A percentile compares a stretch with the other conserved stretches of the same genome.
These are phyloP conservation scores for Venustampulla echinocandica DNA, from an alignment of 495 filamentous ascomycete species.

Conservation along the genomic window DNA sequence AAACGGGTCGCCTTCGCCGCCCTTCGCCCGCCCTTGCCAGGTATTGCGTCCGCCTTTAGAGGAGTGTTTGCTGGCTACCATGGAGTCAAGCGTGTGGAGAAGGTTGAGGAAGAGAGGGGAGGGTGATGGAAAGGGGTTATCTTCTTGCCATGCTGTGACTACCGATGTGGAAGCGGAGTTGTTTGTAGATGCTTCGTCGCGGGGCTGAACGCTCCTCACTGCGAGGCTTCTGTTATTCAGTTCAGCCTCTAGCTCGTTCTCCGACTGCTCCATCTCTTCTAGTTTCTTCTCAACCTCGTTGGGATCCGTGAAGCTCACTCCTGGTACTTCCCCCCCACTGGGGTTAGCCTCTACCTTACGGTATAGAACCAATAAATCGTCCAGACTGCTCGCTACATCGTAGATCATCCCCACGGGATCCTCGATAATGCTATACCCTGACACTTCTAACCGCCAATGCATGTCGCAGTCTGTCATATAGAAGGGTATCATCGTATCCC, in stretches of 20 bases:
- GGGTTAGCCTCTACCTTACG: slow-evolving; percentile 25
- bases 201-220: background rate
- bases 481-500: slow-evolving; percentile 54
- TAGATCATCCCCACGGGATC: slow-evolving; percentile 40
- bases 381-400: slow-evolving; percentile 39
- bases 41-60: slow-evolving; percentile 39
- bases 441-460: slow-evolving; percentile 43
- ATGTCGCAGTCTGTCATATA: slow-evolving; percentile 55
- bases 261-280: slow-evolving; percentile 5
- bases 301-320: slow-evolving; percentile 30
- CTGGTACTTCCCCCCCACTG: too few relatives aligned
- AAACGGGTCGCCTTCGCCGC: slow-evolving; percentile 52
- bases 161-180: too few relatives aligned
- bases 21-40: slow-evolving; percentile 50
- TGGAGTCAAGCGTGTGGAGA: slow-evolving; percentile 31
- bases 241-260: slow-evolving; percentile 10
- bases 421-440: slow-evolving; percentile 38
- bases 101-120: slow-evolving; percentile 21
- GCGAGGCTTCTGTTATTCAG: background rate
- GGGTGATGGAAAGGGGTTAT: slow-evolving; percentile 7
- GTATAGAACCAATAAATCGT: slow-evolving; percentile 40
- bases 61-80: slow-evolving; percentile 30
- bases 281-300: slow-evolving; percentile 27
- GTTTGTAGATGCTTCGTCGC: background rate
- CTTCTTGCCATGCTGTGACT: slow-evolving; percentile 17